Conservation (phyloP, 2,329 filamentous ascomycete species). For the Colletotrichum orbiculare region DNA sequence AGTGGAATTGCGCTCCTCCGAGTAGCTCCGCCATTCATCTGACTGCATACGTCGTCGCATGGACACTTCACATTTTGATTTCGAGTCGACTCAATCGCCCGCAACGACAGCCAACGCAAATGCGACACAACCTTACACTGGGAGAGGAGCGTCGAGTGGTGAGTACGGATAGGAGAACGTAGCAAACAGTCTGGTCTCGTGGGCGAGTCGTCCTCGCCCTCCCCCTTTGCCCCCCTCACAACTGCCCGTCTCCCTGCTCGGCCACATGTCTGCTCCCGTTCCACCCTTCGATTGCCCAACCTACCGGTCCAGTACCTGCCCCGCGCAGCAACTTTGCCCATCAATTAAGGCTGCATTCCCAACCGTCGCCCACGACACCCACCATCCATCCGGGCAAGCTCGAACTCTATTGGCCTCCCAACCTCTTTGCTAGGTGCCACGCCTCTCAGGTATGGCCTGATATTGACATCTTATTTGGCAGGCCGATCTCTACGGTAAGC, state of each 20-base stretch:
- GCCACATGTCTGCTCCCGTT: conserved; percentile 27
- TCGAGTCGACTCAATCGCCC: too few relatives aligned
- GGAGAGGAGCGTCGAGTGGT: too few relatives aligned
- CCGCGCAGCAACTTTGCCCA: conserved; percentile 31
- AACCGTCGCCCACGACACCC: conserved; percentile 29
- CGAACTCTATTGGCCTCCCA: conserved; percentile 20
- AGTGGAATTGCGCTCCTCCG: too few relatives aligned
- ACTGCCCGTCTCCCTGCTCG: conserved; percentile 14
- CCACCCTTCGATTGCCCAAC: neutral
- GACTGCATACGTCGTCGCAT: too few relatives aligned
- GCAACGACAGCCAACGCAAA: too few relatives aligned
- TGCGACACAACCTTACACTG: too few relatives aligned
- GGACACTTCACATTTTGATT: too few relatives aligned
- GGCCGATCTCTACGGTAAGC: conserved; percentile 31
- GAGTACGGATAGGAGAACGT: too few relatives aligned
- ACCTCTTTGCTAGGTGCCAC: conserved; percentile 18
- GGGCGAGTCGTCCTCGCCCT: neutral
- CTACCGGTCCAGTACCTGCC: conserved; percentile 1
- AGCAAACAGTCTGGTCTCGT: too few relatives aligned
- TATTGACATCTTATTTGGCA: conserved; percentile 34
- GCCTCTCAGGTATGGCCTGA: conserved; percentile 24
- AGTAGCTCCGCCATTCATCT: too few relatives aligned
- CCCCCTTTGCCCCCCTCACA: neutral
- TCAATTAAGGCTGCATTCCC: conserved; percentile 20
- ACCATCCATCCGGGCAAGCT: conserved; percentile 12